Conservation (phyloP, 192 early-diverging fungal genomes). For the Entrophospora sp. region DNA sequence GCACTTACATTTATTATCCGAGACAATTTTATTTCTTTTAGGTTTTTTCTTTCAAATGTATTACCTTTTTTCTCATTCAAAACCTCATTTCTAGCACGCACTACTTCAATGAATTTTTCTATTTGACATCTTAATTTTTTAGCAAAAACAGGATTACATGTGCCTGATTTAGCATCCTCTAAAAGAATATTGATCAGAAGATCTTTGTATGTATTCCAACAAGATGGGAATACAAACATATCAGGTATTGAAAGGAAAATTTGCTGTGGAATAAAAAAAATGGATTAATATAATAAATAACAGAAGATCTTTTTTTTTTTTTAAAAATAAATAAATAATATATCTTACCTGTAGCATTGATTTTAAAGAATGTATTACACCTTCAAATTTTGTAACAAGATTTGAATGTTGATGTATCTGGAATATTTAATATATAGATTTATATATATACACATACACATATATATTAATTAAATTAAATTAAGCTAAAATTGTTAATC, state of each 20-base stretch:
- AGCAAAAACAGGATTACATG: constrained; percentile 11
- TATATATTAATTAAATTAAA: not conserved
- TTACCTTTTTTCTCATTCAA: constrained; percentile 1
- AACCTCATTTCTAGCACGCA: not conserved
- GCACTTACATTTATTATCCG: not conserved
- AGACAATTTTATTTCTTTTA: not conserved
- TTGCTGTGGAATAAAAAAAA: constrained; percentile 24
- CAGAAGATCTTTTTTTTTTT: not conserved
- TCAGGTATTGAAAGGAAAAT: constrained; percentile 48
- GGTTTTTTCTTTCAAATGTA: not conserved
- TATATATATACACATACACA: not conserved
- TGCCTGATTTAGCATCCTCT: constrained; percentile 28
- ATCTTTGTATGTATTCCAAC: constrained; percentile 37
- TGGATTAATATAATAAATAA: not conserved
- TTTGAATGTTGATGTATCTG: not conserved
- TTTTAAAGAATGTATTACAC: constrained; percentile 30
- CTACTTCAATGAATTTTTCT: not conserved
- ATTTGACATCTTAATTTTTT: not conserved
- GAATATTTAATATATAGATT: not conserved
- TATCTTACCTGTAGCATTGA: constrained; percentile 37
- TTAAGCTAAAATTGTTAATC: not conserved
- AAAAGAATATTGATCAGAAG: constrained; percentile 33
- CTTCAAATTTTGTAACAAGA: not conserved
- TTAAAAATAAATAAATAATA: not conserved
- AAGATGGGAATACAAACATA: constrained; percentile 51